These are phyloP conservation scores for Penicillium flavigenum DNA, from an alignment of 495 filamentous ascomycete genomes.

Conservation along the genomic window DNA sequence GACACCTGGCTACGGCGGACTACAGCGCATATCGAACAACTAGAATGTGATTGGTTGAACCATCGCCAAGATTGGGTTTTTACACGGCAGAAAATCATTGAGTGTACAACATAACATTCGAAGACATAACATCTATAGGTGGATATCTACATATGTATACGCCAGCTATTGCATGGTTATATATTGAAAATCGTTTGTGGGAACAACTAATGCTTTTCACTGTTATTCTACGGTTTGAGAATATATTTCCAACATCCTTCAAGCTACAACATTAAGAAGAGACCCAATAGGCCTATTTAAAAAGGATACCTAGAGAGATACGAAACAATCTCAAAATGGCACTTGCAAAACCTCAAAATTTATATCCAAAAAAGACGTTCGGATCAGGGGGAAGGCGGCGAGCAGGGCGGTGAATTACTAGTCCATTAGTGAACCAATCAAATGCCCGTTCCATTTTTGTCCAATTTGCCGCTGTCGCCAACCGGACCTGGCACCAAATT, in stretches of 20 bases:
- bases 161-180: background rate
- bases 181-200: background rate
- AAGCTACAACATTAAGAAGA: background rate
- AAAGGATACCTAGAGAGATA: background rate
- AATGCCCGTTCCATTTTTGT: background rate
- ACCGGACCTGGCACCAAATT: background rate
- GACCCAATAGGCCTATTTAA: no score
- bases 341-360: background rate
- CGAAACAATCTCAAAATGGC: background rate
- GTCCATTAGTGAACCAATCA: background rate
- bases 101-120: background rate
- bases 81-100: background rate
- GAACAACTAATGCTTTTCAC: background rate
- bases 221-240: background rate
- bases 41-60: background rate
- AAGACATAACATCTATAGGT: background rate
- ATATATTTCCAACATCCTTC: background rate
- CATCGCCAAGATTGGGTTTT: background rate
- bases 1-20: background rate
- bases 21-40: background rate
- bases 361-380: background rate
- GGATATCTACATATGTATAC: no score
- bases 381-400: background rate
- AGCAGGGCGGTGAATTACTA: background rate
- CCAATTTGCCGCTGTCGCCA: background rate